Evolutionary conservation across 2,329 filamentous ascomycete genomes (phyloP).

Genomic region (Fusarium scirpi): DNA sequence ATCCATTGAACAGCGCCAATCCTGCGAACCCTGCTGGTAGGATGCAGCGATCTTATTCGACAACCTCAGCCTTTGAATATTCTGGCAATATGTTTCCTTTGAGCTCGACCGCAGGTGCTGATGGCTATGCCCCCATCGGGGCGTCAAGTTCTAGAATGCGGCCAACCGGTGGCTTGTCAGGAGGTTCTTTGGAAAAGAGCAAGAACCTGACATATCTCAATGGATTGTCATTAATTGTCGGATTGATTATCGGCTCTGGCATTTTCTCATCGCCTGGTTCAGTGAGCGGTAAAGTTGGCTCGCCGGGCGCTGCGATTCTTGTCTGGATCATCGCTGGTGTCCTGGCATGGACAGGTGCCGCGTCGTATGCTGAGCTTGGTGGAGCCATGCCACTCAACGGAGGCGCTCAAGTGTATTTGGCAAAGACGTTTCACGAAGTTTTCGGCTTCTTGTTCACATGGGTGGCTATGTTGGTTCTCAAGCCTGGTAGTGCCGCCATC

Average conservation of each 20-base stretch:
- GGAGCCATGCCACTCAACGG: conserved; percentile 96
- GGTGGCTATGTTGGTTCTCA: conserved; percentile 93
- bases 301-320: conserved; percentile 88
- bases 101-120: conserved; percentile 78
- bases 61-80: conserved; percentile 95
- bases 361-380: conserved; percentile 94
- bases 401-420: conserved; percentile 91
- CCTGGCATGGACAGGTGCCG: conserved; percentile 94
- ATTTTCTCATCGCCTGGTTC: conserved; percentile 96
- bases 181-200: conserved; percentile 89
- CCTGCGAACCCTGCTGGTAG: conserved; percentile 64
- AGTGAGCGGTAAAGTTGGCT: conserved; percentile 91
- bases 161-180: conserved; percentile 67
- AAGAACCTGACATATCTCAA: conserved; percentile 97
- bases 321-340: conserved; percentile 93
- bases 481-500: conserved; percentile 93
- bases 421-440: conserved; percentile 96
- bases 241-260: conserved; percentile 93
- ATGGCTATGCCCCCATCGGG: conserved; percentile 87
- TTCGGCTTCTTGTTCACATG: conserved; percentile 95
- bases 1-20: conserved; percentile 74
- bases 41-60: conserved; percentile 80
- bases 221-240: conserved; percentile 89
- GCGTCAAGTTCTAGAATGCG: conserved; percentile 71
- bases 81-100: conserved; percentile 92